Percentiles rank a stretch among this genome's conserved stretches.
These are phyloP conservation scores for Talaromyces stipitatus DNA, from an alignment of 495 filamentous ascomycete species.

Conservation along the genomic window DNA sequence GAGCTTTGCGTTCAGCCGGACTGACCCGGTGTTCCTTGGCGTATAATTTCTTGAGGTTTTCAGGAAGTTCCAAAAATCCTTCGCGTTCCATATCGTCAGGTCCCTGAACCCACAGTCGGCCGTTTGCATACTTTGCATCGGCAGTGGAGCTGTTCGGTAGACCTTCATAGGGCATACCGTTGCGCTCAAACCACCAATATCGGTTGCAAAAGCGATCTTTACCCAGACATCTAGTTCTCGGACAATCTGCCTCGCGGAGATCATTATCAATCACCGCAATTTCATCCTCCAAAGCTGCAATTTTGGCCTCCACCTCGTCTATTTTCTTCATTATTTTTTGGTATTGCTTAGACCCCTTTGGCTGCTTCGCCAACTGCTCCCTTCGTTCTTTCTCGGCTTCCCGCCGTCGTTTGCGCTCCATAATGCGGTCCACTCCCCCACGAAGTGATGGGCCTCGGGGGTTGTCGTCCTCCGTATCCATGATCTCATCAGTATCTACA, in stretches of 20 bases:
- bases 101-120: slow-evolving; percentile 91
- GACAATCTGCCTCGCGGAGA: slow-evolving; percentile 85
- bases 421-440: slow-evolving; percentile 67
- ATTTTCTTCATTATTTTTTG: slow-evolving; percentile 82
- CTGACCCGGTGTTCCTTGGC: slow-evolving; percentile 65
- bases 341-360: slow-evolving; percentile 84
- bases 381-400: slow-evolving; percentile 74
- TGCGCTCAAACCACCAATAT: slow-evolving; percentile 98
- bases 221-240: slow-evolving; percentile 79
- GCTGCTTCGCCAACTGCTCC: slow-evolving; percentile 70
- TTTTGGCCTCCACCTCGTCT: slow-evolving; percentile 69
- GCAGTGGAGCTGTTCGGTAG: slow-evolving; percentile 83
- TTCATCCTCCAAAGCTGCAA: slow-evolving; percentile 73
- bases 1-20: slow-evolving; percentile 74
- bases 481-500: slow-evolving; percentile 37
- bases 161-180: slow-evolving; percentile 93
- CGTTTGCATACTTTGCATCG: slow-evolving; percentile 82
- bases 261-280: slow-evolving; percentile 83
- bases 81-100: slow-evolving; percentile 82
- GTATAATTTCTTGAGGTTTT: slow-evolving; percentile 55
- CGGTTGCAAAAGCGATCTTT: slow-evolving; percentile 96
- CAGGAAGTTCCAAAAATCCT: slow-evolving; percentile 72
- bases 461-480: slow-evolving; percentile 54
- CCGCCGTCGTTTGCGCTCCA: slow-evolving; percentile 75
- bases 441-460: slow-evolving; percentile 63